Evolutionary conservation across 1,284 basidiomycete genomes (phyloP).

Genomic region (Veloboletus limbatus): DNA sequence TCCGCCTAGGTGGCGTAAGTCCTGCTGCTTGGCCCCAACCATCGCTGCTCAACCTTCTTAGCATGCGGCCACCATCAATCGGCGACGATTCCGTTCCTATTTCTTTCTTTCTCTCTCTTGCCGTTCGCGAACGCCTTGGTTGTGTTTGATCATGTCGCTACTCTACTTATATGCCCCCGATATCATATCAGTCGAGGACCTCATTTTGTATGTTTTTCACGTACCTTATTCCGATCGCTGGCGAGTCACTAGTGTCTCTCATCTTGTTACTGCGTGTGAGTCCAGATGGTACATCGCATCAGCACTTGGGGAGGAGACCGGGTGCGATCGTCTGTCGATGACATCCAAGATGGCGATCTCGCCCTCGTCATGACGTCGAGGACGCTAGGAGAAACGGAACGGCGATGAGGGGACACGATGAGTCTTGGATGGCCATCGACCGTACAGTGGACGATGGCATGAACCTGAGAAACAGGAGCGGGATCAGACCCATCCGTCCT

Average conservation of each 20-base stretch:
- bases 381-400: no score
- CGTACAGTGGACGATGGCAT: no score
- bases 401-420: no score
- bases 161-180: conserved; percentile 9
- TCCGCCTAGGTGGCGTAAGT: conserved; percentile 31
- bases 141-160: neutral
- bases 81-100: neutral
- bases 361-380: no score
- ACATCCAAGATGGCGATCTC: no score
- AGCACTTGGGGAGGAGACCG: no score
- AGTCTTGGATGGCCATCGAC: no score
- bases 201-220: conserved; percentile 4
- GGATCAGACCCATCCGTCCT: no score
- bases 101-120: neutral
- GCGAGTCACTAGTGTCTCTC: conserved; percentile 18
- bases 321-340: no score
- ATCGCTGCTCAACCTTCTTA: conserved; percentile 17
- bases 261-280: neutral
- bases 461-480: no score
- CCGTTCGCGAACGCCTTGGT: neutral
- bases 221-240: conserved; percentile 17
- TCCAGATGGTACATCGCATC: conserved; percentile 6
- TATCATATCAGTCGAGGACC: conserved; percentile 21
- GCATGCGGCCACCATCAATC: neutral
- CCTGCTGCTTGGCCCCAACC: conserved; percentile 3